Conservation (phyloP, 257 asterid genomes). For the Penstemon eatonii region DNA sequence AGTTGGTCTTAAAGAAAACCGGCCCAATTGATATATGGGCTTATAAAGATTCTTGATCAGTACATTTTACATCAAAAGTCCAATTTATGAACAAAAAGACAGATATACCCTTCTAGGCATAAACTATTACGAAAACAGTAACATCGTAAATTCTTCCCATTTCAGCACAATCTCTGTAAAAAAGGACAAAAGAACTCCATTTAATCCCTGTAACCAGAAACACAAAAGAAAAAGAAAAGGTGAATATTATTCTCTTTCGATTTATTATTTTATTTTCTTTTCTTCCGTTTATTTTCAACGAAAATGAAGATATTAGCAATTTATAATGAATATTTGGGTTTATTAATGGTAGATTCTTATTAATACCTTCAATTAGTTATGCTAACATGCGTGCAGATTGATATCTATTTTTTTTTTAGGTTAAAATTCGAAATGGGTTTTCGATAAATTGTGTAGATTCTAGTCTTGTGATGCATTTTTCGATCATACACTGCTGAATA, state of each 20-base stretch:
- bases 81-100: background rate
- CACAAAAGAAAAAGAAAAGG: conserved; percentile 12
- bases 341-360: background rate
- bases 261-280: background rate
- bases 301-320: background rate
- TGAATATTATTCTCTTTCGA: conserved; percentile 10
- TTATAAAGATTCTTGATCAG: too few relatives aligned
- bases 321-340: background rate
- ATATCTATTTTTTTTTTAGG: background rate
- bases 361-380: background rate
- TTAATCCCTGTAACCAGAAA: background rate
- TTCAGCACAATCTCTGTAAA: background rate
- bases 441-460: background rate
- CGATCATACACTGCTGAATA: background rate
- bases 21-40: too few relatives aligned
- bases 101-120: background rate
- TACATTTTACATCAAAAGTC: background rate
- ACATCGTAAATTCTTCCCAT: background rate
- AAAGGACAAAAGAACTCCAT: background rate
- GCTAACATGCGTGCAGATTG: background rate
- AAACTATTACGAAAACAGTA: conserved; percentile 6
- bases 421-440: background rate
- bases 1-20: too few relatives aligned
- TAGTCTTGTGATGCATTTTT: background rate
- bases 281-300: background rate